These are phyloP conservation scores for Neoascochyta sp. DNA, from an alignment of 2,329 filamentous ascomycete genomes.

Conservation along the genomic window DNA sequence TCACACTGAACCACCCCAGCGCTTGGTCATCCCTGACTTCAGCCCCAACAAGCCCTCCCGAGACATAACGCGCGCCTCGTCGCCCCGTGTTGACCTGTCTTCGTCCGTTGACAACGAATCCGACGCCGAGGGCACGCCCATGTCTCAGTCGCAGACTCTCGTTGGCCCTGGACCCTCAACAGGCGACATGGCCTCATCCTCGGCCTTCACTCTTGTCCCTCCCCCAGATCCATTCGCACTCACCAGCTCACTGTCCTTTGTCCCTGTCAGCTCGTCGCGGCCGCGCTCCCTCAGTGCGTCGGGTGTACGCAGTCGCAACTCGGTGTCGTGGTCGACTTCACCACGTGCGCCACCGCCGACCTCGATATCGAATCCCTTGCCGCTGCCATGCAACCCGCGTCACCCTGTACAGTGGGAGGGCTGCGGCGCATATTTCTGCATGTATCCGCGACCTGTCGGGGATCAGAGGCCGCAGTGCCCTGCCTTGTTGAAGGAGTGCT, in stretches of 20 bases:
- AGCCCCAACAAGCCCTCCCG: constrained; percentile 27
- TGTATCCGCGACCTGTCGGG: constrained; percentile 37
- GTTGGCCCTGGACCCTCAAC: constrained; percentile 24
- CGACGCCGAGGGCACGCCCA: constrained; percentile 25
- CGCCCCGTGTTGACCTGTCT: constrained; percentile 20
- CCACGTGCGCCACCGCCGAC: constrained; percentile 21
- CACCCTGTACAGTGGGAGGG: constrained; percentile 46
- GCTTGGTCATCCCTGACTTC: constrained; percentile 37
- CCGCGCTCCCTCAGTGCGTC: constrained; percentile 39
- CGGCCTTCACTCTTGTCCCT: constrained; percentile 23
- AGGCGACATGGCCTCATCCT: constrained; percentile 29
- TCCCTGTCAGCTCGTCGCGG: constrained; percentile 33
- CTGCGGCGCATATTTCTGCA: constrained; percentile 43
- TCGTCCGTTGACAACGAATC: constrained; percentile 23
- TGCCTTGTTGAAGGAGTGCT: constrained; percentile 38
- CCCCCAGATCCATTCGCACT: constrained; percentile 23
- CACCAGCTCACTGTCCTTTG: constrained; percentile 24
- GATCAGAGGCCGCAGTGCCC: constrained; percentile 38
- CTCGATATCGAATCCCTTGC: constrained; percentile 32
- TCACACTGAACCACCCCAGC: constrained; percentile 32
- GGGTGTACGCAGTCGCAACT: constrained; percentile 34
- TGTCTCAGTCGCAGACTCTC: constrained; percentile 37
- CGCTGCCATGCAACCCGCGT: constrained; percentile 38
- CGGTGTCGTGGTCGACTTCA: constrained; percentile 24
- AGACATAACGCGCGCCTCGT: constrained; percentile 22